Percentiles rank a stretch among this genome's conserved stretches.
These are phyloP conservation scores for Trichaptum fuscoviolaceum DNA, from an alignment of 768 basidiomycete genomes.

Conservation along the genomic window DNA sequence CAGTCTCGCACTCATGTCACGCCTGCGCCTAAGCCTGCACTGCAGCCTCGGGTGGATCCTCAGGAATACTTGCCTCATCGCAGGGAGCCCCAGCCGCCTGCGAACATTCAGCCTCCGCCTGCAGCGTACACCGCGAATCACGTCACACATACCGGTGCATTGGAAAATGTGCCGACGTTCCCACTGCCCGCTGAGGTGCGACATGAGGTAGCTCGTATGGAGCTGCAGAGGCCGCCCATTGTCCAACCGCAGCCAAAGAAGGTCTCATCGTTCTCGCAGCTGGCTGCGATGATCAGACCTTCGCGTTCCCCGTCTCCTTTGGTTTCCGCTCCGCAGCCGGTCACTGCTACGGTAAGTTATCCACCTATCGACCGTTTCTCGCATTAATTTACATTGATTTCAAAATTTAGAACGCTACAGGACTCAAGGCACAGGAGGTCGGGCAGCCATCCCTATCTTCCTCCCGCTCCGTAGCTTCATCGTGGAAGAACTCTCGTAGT, in stretches of 20 bases:
- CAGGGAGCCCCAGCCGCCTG: background rate
- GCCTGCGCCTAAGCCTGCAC: background rate
- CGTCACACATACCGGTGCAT: background rate
- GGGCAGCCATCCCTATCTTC: background rate
- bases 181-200: background rate
- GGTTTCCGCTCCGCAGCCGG: background rate
- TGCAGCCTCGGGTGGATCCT: background rate
- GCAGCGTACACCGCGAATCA: background rate
- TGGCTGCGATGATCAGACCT: background rate
- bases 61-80: background rate
- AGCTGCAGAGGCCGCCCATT: background rate
- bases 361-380: background rate
- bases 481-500: background rate
- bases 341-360: background rate
- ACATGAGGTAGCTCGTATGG: background rate
- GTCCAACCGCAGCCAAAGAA: background rate
- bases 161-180: background rate
- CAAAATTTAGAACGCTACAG: background rate
- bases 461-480: background rate
- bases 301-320: background rate
- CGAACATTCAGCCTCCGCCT: background rate
- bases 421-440: background rate
- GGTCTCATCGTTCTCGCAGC: background rate
- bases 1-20: background rate
- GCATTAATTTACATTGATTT: background rate